phyloP scores from a whole-genome alignment of 2,329 filamentous ascomycete species.

The Alternaria sp. region DNA sequence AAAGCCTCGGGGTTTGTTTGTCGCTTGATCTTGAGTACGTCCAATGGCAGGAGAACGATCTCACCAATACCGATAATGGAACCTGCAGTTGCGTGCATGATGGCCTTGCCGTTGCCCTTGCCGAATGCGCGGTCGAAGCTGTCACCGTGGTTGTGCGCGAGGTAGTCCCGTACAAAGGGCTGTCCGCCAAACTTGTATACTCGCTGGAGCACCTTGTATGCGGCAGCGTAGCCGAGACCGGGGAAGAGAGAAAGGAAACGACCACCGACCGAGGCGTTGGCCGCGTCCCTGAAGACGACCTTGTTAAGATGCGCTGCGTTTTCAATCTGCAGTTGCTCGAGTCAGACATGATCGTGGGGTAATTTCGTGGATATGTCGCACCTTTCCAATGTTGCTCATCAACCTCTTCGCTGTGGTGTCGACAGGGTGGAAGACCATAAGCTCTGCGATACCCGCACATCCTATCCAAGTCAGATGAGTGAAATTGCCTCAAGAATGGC shows the following conservation, averaged over 20 bases:
- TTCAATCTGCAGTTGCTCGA: slow-evolving; percentile 57
- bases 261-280: slow-evolving; percentile 69
- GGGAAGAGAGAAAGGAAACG: slow-evolving; percentile 98
- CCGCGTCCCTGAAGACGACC: slow-evolving; percentile 94
- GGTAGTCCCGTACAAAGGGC: slow-evolving; percentile 90
- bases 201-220: slow-evolving; percentile 96
- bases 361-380: slow-evolving; percentile 42
- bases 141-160: slow-evolving; percentile 78
- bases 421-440: slow-evolving; percentile 81
- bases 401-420: slow-evolving; percentile 98
- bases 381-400: slow-evolving; percentile 94
- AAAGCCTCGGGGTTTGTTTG: slow-evolving; percentile 99
- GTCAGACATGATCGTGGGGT: slow-evolving; percentile 22
- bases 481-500: background rate
- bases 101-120: slow-evolving; percentile 96
- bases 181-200: slow-evolving; percentile 99
- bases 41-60: slow-evolving; percentile 91
- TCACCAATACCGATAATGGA: slow-evolving; percentile 97
- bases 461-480: slow-evolving; percentile 62
- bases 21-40: slow-evolving; percentile 99
- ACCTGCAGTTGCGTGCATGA: slow-evolving; percentile 96
- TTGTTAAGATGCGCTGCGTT: slow-evolving; percentile 75
- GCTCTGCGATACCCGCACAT: slow-evolving; percentile 89
- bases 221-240: slow-evolving; percentile 94
- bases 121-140: slow-evolving; percentile 91